These are phyloP conservation scores for Eucalyptus lansdowneana DNA, from an alignment of 345 rosid species.

Conservation along the genomic window DNA sequence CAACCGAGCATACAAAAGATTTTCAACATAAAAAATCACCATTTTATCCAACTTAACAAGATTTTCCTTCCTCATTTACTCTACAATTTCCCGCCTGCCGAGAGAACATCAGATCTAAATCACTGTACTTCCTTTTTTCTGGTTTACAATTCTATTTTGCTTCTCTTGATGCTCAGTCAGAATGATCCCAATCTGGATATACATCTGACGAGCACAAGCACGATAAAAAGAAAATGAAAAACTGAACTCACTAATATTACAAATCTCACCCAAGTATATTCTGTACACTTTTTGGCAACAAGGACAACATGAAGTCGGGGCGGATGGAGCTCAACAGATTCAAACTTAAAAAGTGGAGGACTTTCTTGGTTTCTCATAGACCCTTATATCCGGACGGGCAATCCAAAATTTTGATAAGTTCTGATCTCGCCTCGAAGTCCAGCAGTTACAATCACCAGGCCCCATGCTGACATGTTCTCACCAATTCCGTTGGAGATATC, in stretches of 20 bases:
- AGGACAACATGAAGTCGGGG: not conserved
- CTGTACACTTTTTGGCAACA: not conserved
- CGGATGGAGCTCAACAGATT: not conserved
- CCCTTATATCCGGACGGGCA: slow-evolving; percentile 58
- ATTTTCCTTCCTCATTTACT: not conserved
- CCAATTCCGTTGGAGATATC: slow-evolving; percentile 35
- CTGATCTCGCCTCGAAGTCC: slow-evolving; percentile 80
- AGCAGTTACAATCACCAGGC: slow-evolving; percentile 86
- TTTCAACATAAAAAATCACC: not conserved
- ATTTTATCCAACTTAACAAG: not conserved
- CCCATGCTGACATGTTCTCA: slow-evolving; percentile 64
- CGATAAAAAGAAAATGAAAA: not conserved
- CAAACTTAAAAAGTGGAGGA: not conserved
- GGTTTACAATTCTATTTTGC: not conserved
- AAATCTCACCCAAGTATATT: not conserved
- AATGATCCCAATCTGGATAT: not conserved
- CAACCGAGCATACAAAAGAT: not conserved
- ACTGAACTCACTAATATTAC: not conserved
- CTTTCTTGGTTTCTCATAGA: not conserved
- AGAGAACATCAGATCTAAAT: not conserved
- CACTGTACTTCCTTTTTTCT: not conserved
- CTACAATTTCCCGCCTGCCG: not conserved
- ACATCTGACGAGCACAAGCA: not conserved
- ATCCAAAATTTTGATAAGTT: slow-evolving; percentile 84
- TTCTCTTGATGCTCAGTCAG: not conserved